Conservation (phyloP, 139 green algal genomes). For the Deuterostichococcus epilithicus region DNA sequence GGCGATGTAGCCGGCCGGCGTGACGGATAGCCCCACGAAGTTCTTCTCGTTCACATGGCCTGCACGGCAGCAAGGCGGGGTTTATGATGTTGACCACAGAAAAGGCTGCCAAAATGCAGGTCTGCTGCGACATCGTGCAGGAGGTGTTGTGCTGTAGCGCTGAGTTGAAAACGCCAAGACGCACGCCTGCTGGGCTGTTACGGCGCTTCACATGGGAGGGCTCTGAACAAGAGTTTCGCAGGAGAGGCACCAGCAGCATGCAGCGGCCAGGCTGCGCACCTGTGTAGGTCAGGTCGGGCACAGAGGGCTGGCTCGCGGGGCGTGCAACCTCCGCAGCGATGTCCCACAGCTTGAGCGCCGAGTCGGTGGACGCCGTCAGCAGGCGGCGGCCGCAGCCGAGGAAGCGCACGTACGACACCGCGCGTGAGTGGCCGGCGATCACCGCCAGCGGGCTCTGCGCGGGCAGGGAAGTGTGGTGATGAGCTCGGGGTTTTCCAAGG, state of each 20-base stretch:
- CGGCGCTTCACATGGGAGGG: no score
- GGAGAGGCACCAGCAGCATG: neutral
- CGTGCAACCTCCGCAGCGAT: slow-evolving; percentile 11
- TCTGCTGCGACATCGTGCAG: no score
- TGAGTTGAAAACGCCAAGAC: no score
- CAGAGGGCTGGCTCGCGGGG: neutral
- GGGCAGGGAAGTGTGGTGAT: neutral
- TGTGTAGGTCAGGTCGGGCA: slow-evolving; percentile 14
- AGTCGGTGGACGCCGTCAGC: slow-evolving; percentile 70
- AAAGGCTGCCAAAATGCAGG: no score
- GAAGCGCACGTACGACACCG: slow-evolving; percentile 75
- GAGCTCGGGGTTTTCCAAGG: no score
- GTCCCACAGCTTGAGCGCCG: slow-evolving; percentile 40
- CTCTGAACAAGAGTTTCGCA: no score
- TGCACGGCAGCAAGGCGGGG: neutral
- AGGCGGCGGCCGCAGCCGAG: slow-evolving; percentile 37
- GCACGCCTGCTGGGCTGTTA: no score
- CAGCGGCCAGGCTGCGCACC: neutral
- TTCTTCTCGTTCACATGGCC: slow-evolving; percentile 79
- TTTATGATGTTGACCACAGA: no score
- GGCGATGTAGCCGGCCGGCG: slow-evolving; percentile 56
- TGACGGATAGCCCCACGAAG: slow-evolving; percentile 74
- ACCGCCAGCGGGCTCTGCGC: slow-evolving; percentile 33
- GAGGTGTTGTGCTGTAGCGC: no score
- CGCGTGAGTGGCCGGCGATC: slow-evolving; percentile 53